phyloP scores from a whole-genome alignment of 306 rosid species.

The Trifolium repens region DNA sequence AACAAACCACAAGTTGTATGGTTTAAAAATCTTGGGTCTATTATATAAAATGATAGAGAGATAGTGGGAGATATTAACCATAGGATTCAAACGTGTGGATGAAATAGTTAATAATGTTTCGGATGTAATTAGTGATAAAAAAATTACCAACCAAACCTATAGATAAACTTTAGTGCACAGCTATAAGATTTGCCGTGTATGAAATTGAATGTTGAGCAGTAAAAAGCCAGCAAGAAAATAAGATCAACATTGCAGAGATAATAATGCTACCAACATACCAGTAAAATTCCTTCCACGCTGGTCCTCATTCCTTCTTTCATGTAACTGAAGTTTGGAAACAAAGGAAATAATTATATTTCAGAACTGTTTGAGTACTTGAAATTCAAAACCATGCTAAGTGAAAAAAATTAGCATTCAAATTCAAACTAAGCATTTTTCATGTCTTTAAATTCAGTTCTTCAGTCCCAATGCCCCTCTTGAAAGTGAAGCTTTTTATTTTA shows the following conservation, averaged over 20 bases:
- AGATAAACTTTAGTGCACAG: neutral
- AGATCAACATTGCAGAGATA: neutral
- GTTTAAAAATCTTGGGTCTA: neutral
- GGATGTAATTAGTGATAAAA: neutral
- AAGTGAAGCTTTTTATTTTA: neutral
- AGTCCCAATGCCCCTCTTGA: neutral
- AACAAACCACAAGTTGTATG: neutral
- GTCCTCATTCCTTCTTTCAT: conserved; percentile 99
- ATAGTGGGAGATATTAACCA: neutral
- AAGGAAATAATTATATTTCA: conserved; percentile 6
- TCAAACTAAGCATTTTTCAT: neutral
- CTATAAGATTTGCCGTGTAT: neutral
- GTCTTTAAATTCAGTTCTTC: neutral
- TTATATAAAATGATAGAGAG: neutral
- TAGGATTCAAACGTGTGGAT: neutral
- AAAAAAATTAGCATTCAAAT: neutral
- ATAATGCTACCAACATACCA: conserved; percentile 53
- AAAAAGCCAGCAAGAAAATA: neutral
- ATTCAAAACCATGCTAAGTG: conserved; percentile 5
- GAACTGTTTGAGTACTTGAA: neutral
- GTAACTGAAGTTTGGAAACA: conserved; percentile 61
- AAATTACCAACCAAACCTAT: neutral
- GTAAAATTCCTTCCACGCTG: conserved; percentile 93
- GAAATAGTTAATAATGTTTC: neutral
- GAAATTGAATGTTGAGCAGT: neutral